These are phyloP conservation scores for Trichosporon asahii DNA, from an alignment of 1,284 basidiomycete species.

Conservation along the genomic window DNA sequence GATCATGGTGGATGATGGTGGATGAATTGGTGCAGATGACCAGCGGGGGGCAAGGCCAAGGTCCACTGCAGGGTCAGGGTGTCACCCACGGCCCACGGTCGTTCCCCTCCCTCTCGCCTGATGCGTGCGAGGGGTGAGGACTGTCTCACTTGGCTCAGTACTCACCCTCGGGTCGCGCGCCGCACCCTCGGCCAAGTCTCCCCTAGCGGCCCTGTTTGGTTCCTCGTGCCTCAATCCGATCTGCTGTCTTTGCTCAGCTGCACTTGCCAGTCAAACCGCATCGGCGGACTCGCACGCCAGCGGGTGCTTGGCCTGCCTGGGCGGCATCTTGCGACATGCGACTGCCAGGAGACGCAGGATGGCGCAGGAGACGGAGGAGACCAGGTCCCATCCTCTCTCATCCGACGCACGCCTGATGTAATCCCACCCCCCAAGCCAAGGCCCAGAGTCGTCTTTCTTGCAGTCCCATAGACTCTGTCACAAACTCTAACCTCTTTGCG, in stretches of 20 bases:
- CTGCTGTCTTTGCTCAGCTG: neutral
- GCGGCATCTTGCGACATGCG: neutral
- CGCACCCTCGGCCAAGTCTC: neutral
- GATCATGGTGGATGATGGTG: neutral
- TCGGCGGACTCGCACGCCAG: too few species aligned
- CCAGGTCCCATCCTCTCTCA: neutral
- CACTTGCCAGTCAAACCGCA: too few species aligned
- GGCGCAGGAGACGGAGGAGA: neutral
- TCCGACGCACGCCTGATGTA: neutral
- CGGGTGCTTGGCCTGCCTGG: too few species aligned
- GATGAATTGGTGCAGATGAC: neutral
- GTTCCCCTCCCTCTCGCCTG: neutral
- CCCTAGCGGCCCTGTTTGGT: neutral
- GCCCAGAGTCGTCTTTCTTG: neutral
- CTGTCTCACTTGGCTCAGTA: neutral
- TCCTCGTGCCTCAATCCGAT: neutral
- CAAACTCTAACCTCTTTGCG: conserved; percentile 1
- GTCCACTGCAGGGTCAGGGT: neutral
- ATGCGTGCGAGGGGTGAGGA: neutral
- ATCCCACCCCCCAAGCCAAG: neutral
- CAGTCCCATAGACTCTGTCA: neutral
- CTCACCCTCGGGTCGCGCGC: neutral
- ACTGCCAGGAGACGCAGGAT: neutral
- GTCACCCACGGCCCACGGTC: neutral
- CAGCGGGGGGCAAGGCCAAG: neutral